These are phyloP conservation scores for Tephrocybe rancida DNA, from an alignment of 768 basidiomycete genomes.

Conservation along the genomic window DNA sequence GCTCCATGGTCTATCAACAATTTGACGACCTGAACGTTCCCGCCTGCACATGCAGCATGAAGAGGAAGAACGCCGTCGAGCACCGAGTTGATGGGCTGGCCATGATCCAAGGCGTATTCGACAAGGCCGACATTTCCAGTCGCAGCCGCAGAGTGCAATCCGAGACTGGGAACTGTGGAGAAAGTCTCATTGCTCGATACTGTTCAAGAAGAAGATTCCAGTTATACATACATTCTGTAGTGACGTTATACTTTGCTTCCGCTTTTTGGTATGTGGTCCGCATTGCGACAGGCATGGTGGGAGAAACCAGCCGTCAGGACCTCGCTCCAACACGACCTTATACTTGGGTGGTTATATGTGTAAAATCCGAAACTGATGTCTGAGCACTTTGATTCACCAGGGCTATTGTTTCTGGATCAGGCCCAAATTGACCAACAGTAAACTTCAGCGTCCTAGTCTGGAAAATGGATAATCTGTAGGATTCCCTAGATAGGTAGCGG, in stretches of 20 bases:
- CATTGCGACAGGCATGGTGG: conserved; percentile 51
- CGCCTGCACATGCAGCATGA: conserved; percentile 92
- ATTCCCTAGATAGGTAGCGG: background rate
- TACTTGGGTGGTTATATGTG: conserved; percentile 16
- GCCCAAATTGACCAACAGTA: no score
- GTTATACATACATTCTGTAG: conserved; percentile 52
- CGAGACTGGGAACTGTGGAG: conserved; percentile 68
- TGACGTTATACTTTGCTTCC: conserved; percentile 60
- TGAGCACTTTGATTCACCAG: conserved; percentile 22
- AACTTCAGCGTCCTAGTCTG: no score
- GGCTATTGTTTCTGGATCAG: conserved; percentile 16
- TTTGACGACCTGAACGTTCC: conserved; percentile 85
- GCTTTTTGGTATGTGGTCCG: conserved; percentile 49
- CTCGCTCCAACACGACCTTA: conserved; percentile 13
- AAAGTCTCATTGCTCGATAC: conserved; percentile 1
- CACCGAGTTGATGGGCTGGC: conserved; percentile 95
- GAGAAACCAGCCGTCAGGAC: conserved; percentile 21
- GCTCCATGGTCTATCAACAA: conserved; percentile 91
- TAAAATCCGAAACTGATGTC: conserved; percentile 22
- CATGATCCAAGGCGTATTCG: conserved; percentile 89
- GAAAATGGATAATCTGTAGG: background rate
- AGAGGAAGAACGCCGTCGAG: conserved; percentile 96
- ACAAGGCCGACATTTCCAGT: conserved; percentile 92
- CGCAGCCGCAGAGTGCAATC: conserved; percentile 75
- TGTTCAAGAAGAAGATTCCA: conserved; percentile 7